A percentile compares a stretch with the other conserved stretches of the same genome.
Evolutionary conservation across 768 basidiomycete species (phyloP).

Genomic region (Lactarius tabidus): DNA sequence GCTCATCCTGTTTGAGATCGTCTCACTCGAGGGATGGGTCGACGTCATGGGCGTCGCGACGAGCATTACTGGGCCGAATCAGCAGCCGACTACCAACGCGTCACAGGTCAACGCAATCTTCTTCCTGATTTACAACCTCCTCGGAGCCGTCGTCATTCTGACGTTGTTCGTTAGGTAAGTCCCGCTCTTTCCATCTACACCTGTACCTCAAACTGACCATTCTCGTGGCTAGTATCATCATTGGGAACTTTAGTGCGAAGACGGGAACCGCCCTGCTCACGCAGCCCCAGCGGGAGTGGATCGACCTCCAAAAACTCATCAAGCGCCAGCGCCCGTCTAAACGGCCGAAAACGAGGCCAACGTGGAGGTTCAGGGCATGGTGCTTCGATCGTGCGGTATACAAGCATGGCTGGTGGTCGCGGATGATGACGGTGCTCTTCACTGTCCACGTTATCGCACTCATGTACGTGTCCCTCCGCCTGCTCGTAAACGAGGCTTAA

Average conservation of each 20-base stretch:
- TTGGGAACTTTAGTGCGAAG: conserved; percentile 83
- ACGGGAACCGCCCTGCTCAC: conserved; percentile 87
- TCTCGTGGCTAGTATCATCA: conserved; percentile 72
- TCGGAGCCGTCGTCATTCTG: conserved; percentile 86
- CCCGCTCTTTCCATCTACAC: not conserved
- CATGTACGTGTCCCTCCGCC: conserved; percentile 50
- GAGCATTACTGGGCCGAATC: conserved; percentile 63
- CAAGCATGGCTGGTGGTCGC: conserved; percentile 93
- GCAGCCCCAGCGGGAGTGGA: conserved; percentile 87
- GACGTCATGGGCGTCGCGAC: conserved; percentile 84
- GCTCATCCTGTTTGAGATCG: conserved; percentile 93
- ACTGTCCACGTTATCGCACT: conserved; percentile 76
- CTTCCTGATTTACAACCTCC: conserved; percentile 85
- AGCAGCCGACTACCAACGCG: conserved; percentile 68
- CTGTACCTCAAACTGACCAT: conserved; percentile 1
- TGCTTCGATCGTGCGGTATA: conserved; percentile 87
- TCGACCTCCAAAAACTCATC: conserved; percentile 86
- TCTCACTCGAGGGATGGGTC: conserved; percentile 96
- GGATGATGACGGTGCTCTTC: conserved; percentile 74
- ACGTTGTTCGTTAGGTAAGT: conserved; percentile 86
- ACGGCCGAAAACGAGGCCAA: conserved; percentile 62
- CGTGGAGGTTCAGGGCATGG: conserved; percentile 61
- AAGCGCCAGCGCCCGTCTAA: conserved; percentile 83
- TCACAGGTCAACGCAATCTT: conserved; percentile 85
- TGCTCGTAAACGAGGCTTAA: not conserved